Conservation (phyloP, 495 filamentous ascomycete species). For the Zalerion maritima region DNA sequence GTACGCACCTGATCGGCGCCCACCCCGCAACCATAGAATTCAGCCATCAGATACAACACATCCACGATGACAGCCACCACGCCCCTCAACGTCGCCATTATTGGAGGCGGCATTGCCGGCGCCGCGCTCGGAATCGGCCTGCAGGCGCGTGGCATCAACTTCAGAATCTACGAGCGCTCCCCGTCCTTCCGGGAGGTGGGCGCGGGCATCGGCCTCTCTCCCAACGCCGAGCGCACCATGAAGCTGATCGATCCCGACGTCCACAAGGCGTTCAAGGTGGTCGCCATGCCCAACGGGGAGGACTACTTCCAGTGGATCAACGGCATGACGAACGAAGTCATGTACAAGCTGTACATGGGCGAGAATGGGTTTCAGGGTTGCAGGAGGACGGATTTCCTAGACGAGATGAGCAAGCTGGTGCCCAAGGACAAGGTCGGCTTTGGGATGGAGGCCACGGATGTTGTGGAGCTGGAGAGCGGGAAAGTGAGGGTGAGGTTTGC, state of each 20-base stretch:
- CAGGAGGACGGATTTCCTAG: slow-evolving; percentile 24
- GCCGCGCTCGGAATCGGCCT: slow-evolving; percentile 41
- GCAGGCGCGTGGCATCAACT: slow-evolving; percentile 31
- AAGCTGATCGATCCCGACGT: slow-evolving; percentile 27
- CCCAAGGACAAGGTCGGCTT: slow-evolving; percentile 13
- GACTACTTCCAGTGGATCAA: slow-evolving; percentile 32
- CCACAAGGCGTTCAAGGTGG: slow-evolving; percentile 17
- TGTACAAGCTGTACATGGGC: slow-evolving; percentile 21
- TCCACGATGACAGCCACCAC: no score
- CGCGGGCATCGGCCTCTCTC: slow-evolving; percentile 43
- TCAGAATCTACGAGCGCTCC: slow-evolving; percentile 42
- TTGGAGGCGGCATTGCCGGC: slow-evolving; percentile 48
- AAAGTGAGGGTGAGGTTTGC: slow-evolving; percentile 16
- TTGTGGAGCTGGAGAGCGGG: slow-evolving; percentile 5
- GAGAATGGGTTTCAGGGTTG: slow-evolving; percentile 28
- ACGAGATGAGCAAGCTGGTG: slow-evolving; percentile 24
- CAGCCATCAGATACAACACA: no score
- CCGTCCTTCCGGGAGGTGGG: slow-evolving; percentile 39
- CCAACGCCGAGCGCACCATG: slow-evolving; percentile 43
- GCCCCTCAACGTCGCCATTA: slow-evolving; percentile 37
- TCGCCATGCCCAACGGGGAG: slow-evolving; percentile 21
- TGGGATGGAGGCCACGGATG: slow-evolving; percentile 14
- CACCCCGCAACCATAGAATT: no score
- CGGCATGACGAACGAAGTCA: slow-evolving; percentile 17
- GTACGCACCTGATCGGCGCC: no score